phyloP scores from a whole-genome alignment of 2,329 filamentous ascomycete species.

The Rutstroemia sp. region DNA sequence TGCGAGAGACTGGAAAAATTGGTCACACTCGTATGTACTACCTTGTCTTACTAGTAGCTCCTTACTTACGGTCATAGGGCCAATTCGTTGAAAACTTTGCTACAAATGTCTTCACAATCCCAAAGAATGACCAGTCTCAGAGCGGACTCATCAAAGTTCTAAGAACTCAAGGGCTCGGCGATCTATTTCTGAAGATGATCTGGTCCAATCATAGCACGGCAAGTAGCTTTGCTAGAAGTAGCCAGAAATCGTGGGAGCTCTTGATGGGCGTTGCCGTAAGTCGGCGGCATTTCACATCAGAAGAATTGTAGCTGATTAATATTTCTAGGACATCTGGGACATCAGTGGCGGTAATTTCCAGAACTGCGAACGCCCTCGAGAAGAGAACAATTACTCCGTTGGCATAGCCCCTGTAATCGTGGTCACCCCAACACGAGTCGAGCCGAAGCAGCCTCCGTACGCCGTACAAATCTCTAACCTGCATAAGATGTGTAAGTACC shows the following conservation, averaged over 20 bases:
- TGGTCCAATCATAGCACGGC: neutral
- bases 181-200: neutral
- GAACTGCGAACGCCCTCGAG: neutral
- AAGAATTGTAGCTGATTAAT: neutral
- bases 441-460: slow-evolving; percentile 1
- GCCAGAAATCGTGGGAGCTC: slow-evolving; percentile 1
- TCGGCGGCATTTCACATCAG: neutral
- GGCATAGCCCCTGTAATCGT: neutral
- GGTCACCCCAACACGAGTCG: slow-evolving; percentile 1
- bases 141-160: slow-evolving; percentile 1
- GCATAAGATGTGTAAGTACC: slow-evolving; percentile 16
- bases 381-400: neutral
- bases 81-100: neutral
- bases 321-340: slow-evolving; percentile 2
- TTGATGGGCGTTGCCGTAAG: slow-evolving; percentile 2
- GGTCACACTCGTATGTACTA: neutral
- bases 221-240: neutral
- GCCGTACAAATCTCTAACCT: slow-evolving; percentile 14
- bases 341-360: neutral
- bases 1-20: neutral
- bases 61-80: neutral
- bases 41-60: neutral
- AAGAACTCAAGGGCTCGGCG: neutral
- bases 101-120: neutral
- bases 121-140: neutral